Evolutionary conservation across 345 rosid genomes (phyloP).

Genomic region (Salix arbutifolia): DNA sequence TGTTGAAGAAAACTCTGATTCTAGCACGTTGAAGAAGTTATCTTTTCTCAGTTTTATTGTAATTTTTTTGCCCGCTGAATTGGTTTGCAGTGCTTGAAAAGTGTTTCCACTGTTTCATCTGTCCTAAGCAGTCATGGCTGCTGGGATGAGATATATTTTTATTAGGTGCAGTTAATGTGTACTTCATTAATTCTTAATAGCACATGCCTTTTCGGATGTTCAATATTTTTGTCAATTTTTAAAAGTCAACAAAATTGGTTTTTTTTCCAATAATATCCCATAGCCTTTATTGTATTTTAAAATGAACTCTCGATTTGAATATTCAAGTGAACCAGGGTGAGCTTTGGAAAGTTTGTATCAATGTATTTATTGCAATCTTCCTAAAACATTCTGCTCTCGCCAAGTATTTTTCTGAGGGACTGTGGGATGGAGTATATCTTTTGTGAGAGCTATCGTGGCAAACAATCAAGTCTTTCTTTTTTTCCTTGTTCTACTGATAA

Average conservation of each 20-base stretch:
- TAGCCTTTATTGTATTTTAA: background rate
- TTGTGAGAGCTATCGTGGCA: background rate
- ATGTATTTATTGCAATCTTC: background rate
- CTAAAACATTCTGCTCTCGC: background rate
- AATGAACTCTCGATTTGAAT: background rate
- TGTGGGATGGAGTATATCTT: background rate
- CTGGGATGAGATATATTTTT: background rate
- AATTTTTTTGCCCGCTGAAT: constrained; percentile 1
- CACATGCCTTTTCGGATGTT: background rate
- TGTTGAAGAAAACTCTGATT: background rate
- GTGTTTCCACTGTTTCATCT: background rate
- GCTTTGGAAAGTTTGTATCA: background rate
- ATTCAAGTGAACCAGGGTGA: background rate
- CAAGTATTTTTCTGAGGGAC: background rate
- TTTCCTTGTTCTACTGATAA: background rate
- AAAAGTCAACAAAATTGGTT: background rate
- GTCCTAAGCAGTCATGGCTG: background rate
- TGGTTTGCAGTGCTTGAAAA: background rate
- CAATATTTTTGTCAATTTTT: background rate
- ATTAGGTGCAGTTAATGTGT: background rate
- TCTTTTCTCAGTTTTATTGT: background rate
- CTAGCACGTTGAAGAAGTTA: background rate
- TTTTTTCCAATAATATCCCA: background rate
- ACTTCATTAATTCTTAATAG: background rate
- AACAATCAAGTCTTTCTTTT: background rate